These are phyloP conservation scores for Hypoxylon sp. DNA, from an alignment of 2,329 filamentous ascomycete species.

Conservation along the genomic window DNA sequence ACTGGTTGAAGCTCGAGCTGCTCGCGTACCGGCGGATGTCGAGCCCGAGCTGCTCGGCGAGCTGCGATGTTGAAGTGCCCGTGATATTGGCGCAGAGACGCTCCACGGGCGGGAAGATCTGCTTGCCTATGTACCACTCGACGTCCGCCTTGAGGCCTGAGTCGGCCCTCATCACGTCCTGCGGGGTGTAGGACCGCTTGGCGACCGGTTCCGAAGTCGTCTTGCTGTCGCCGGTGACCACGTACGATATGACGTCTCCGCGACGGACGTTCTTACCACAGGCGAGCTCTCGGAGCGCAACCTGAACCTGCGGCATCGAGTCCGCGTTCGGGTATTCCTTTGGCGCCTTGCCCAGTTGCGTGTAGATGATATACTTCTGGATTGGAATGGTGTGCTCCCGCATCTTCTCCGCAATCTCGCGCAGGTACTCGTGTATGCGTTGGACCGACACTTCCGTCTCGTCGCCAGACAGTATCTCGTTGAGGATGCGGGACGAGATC, in stretches of 20 bases:
- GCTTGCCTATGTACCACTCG: constrained; percentile 98
- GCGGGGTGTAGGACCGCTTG: constrained; percentile 87
- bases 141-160: constrained; percentile 83
- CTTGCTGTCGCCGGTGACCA: constrained; percentile 80
- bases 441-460: constrained; percentile 87
- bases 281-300: constrained; percentile 86
- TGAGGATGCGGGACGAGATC: constrained; percentile 86
- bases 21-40: constrained; percentile 88
- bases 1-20: constrained; percentile 55
- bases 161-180: constrained; percentile 82
- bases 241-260: constrained; percentile 95
- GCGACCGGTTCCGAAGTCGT: constrained; percentile 72
- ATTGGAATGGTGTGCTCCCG: constrained; percentile 76
- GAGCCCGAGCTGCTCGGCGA: constrained; percentile 92
- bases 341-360: constrained; percentile 93
- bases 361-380: constrained; percentile 96
- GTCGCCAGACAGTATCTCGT: constrained; percentile 92
- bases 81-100: constrained; percentile 95
- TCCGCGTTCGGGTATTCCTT: constrained; percentile 94
- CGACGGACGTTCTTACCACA: constrained; percentile 88
- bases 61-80: constrained; percentile 86
- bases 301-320: constrained; percentile 96
- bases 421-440: constrained; percentile 91
- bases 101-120: constrained; percentile 97
- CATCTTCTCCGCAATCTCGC: constrained; percentile 86